Base-by-base conservation (phyloP, 345 rosid species). In the Salix koriyanagi region DNA sequence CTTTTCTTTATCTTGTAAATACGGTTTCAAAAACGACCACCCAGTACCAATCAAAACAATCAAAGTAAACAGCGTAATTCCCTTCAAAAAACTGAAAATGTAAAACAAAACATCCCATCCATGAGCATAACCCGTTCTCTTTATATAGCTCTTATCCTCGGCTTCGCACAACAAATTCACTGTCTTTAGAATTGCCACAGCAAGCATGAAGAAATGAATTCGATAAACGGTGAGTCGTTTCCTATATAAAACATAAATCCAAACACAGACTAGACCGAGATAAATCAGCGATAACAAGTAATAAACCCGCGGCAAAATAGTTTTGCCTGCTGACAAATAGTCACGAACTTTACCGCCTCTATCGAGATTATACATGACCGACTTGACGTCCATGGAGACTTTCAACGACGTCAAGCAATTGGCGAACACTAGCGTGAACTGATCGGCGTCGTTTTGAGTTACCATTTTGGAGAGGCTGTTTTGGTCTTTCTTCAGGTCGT, bases 61-160 rank as follows among this genome's bases (percentile, higher is more conserved):
- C 79, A 96, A 64, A 21, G 97, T 91, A 84, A 96, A 96, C 11
- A 96, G 89, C 39, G 87, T 86, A 81, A 96, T 89, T 11, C 99
- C 99, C 77, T 96, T 96, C 56, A 96, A 81, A 86, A 96, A 96
- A 67, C 94, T 96, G 84, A 96, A 93, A 3, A 96, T 91, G 77
- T 96, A 96, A 76, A 96, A 96, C 84, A 93, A 54, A 60, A 96
- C 93, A 80, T 96, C 99, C 99, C 99, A 93, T 1, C 98, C 99
- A 34, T 91, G 99, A 1, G 98, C 99, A 28, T 85, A 87, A n/a
- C 99, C 98, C 0, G 94, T 93, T 69, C 86, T 90, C 91, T 96
- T 96, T 37, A 96, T 90, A 52, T 90, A 86, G 0, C 94, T 89
- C 66, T 91, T 96, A 62, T 96, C 99, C 89, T 96, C 99, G 0